phyloP scores from a whole-genome alignment of 257 asterid genomes.

The Verbascum thapsus region DNA sequence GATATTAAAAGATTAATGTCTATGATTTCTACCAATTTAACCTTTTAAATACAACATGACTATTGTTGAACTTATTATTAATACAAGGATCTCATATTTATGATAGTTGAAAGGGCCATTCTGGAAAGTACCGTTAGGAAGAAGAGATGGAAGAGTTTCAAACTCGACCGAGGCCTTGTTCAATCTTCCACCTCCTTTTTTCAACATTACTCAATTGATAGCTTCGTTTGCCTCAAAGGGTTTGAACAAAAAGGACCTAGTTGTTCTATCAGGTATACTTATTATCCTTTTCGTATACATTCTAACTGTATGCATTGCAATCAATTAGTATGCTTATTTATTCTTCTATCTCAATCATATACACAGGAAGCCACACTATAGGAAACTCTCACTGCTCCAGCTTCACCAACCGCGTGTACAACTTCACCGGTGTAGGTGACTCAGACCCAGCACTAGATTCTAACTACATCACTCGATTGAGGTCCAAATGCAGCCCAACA shows the following conservation, averaged over 20 bases:
- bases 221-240: conserved; percentile 46
- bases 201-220: conserved; percentile 44
- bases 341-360: neutral
- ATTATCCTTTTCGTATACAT: too few relatives aligned
- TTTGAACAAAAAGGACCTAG: conserved; percentile 55
- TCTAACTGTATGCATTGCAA: too few relatives aligned
- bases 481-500: conserved; percentile 38
- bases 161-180: conserved; percentile 31
- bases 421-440: conserved; percentile 67
- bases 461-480: conserved; percentile 40
- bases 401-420: conserved; percentile 58
- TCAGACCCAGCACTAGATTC: conserved; percentile 58
- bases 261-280: conserved; percentile 53
- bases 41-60: too few relatives aligned
- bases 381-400: conserved; percentile 54
- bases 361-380: conserved; percentile 58
- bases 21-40: too few relatives aligned
- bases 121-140: conserved; percentile 58
- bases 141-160: conserved; percentile 60
- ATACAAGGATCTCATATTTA: neutral
- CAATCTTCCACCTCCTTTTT: conserved; percentile 48
- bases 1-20: neutral
- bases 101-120: conserved; percentile 43
- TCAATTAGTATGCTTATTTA: neutral
- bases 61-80: too few relatives aligned